Percentiles rank a stretch among this genome's conserved stretches.
phyloP scores from a whole-genome alignment of 164 flowering plant species.

The Piper longum region DNA sequence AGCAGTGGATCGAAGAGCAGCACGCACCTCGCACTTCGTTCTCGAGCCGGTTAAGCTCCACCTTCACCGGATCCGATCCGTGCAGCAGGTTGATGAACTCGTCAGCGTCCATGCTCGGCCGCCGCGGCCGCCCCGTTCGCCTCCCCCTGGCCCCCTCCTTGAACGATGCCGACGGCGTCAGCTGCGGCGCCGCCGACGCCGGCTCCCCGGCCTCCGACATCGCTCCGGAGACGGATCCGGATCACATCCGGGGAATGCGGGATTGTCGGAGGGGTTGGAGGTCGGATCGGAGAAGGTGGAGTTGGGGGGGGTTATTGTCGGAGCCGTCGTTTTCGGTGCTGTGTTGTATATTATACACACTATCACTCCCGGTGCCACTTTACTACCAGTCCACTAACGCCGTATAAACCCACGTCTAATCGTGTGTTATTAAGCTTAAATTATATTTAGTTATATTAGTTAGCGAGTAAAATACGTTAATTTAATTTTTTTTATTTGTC shows the following conservation, averaged over 20 bases:
- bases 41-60: slow-evolving; percentile 61
- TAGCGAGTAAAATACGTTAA: too few species aligned
- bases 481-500: too few species aligned
- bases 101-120: slow-evolving; percentile 19
- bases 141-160: not conserved
- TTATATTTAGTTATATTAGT: too few species aligned
- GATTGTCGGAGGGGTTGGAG: too few species aligned
- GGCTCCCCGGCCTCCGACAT: not conserved
- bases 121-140: not conserved
- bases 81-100: slow-evolving; percentile 42
- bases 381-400: too few species aligned
- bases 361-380: too few species aligned
- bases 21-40: slow-evolving; percentile 47
- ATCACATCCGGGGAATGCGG: not conserved
- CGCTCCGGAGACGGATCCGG: not conserved
- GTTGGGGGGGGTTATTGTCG: too few species aligned
- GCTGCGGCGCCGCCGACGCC: not conserved
- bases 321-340: too few species aligned
- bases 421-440: too few species aligned
- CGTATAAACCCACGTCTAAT: too few species aligned
- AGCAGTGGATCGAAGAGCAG: not conserved
- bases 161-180: not conserved
- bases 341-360: too few species aligned
- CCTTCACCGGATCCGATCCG: slow-evolving; percentile 57
- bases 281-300: too few species aligned